A percentile compares a stretch with the other conserved stretches of the same genome.
These are phyloP conservation scores for Fallopia convolvulus DNA, from an alignment of 148 eudicot genomes.

Conservation along the genomic window DNA sequence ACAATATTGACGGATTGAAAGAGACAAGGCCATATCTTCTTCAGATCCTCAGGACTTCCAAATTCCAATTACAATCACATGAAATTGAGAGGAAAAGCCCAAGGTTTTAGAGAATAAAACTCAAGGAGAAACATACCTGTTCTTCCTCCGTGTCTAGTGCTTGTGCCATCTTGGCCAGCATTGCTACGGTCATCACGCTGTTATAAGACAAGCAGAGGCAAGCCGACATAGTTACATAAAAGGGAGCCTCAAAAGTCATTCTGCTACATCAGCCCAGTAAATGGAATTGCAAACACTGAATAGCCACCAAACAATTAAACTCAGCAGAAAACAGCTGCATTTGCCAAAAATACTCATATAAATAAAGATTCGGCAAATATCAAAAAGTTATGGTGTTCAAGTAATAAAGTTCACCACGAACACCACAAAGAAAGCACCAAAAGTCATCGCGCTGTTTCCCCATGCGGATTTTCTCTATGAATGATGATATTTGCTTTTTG, in stretches of 20 bases:
- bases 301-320: constrained; percentile 25
- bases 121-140: constrained; percentile 37
- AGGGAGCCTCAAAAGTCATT: constrained; percentile 47
- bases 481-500: background rate
- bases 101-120: background rate
- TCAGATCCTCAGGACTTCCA: background rate
- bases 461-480: constrained; percentile 1
- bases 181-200: constrained; percentile 86
- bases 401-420: background rate
- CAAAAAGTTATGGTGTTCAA: background rate
- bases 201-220: constrained; percentile 89
- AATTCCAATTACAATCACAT: background rate
- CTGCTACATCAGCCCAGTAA: constrained; percentile 45
- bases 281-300: constrained; percentile 32
- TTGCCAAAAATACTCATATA: background rate
- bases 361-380: background rate
- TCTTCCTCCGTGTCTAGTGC: constrained; percentile 38
- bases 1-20: background rate
- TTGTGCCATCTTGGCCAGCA: constrained; percentile 62
- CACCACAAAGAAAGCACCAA: background rate
- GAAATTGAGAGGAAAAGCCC: background rate
- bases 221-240: constrained; percentile 74
- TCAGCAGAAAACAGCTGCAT: constrained; percentile 20
- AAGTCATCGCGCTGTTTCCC: constrained; percentile 16
- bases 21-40: background rate